Percentiles rank a stretch among this genome's conserved stretches.
Conservation (phyloP, 1,284 basidiomycete genomes). For the Tilletia walkeri region DNA sequence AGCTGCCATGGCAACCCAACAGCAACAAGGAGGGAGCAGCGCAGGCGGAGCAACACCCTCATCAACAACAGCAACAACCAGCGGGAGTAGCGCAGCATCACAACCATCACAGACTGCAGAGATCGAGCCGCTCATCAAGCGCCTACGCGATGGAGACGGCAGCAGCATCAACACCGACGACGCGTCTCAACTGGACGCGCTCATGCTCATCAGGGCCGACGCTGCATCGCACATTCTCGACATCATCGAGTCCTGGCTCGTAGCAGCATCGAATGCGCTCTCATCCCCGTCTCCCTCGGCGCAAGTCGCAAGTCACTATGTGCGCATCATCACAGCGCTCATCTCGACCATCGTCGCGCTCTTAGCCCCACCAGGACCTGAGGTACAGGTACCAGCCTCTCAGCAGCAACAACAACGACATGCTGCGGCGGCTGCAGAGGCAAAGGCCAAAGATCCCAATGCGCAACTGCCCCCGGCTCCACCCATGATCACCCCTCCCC, state of each 20-base stretch:
- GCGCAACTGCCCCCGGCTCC: not conserved
- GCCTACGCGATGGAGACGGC: constrained; percentile 1
- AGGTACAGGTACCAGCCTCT: constrained; percentile 9
- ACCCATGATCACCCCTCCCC: not conserved
- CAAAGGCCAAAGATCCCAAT: constrained; percentile 9
- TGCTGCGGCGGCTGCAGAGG: not conserved
- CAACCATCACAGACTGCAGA: not conserved
- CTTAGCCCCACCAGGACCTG: not conserved
- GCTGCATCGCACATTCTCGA: constrained; percentile 10
- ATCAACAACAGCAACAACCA: not conserved
- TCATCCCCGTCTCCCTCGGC: not conserved
- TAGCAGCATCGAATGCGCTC: not conserved
- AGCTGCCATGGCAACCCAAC: not conserved
- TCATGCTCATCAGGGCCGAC: not conserved
- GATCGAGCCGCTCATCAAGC: constrained; percentile 11
- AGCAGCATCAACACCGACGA: not conserved
- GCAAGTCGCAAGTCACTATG: not conserved
- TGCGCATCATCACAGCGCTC: constrained; percentile 10
- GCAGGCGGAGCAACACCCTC: not conserved
- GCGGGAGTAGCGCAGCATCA: not conserved
- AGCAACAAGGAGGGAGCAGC: not conserved
- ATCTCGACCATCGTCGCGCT: not conserved
- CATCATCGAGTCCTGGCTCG: constrained; percentile 10
- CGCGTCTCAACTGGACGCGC: not conserved
- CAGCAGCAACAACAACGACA: constrained; percentile 11